These are phyloP conservation scores for Plenodomus biglobosus DNA, from an alignment of 2,329 filamentous ascomycete genomes.

Conservation along the genomic window DNA sequence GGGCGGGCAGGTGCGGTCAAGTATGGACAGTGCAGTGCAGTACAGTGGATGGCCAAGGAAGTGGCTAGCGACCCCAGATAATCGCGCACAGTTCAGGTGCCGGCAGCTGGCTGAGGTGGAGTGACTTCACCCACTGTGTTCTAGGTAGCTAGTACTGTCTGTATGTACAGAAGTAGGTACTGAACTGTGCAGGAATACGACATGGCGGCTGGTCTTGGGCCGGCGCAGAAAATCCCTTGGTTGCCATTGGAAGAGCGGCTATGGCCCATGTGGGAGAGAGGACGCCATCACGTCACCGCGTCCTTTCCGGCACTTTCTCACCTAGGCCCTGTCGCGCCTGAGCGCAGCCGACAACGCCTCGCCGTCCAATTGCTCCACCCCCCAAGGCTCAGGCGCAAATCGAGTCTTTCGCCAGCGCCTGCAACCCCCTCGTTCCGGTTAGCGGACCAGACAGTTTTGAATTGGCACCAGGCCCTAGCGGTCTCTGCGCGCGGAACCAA, in stretches of 20 bases:
- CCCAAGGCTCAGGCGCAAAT: neutral
- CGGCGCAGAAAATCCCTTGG: conserved; percentile 8
- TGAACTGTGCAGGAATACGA: no score
- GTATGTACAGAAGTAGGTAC: no score
- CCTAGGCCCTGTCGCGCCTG: conserved; percentile 1
- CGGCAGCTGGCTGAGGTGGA: conserved; percentile 9
- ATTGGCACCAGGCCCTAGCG: no score
- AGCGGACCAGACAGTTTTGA: no score
- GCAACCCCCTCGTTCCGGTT: no score
- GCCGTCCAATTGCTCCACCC: neutral
- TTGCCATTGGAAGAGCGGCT: conserved; percentile 9
- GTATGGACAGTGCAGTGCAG: no score
- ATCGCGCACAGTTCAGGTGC: conserved; percentile 13
- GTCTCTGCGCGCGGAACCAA: neutral
- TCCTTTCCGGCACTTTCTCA: conserved; percentile 1
- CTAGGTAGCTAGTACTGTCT: no score
- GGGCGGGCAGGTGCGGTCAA: conserved; percentile 21
- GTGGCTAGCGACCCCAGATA: conserved; percentile 22
- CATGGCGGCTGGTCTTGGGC: conserved; percentile 8
- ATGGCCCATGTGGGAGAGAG: conserved; percentile 12
- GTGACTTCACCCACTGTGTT: no score
- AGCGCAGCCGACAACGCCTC: no score
- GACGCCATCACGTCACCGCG: conserved; percentile 9
- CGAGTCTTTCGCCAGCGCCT: neutral
- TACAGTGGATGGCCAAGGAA: no score